These are phyloP conservation scores for Cerrena zonata DNA, from an alignment of 1,284 basidiomycete species.

Conservation along the genomic window DNA sequence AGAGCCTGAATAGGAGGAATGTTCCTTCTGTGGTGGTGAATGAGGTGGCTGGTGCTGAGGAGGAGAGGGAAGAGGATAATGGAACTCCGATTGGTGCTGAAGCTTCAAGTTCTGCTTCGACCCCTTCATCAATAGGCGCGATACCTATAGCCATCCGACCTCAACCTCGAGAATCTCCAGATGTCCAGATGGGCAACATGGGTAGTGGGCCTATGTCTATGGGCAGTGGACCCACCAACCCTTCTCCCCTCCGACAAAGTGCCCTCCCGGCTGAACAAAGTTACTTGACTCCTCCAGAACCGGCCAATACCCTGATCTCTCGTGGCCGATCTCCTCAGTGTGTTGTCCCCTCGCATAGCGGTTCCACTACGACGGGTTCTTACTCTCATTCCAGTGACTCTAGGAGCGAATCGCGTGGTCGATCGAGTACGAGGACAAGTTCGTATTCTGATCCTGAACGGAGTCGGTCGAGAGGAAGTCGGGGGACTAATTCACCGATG, in stretches of 20 bases:
- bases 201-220: neutral
- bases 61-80: slow-evolving; percentile 27
- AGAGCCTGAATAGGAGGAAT: too few relatives aligned
- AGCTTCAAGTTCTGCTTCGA: slow-evolving; percentile 11
- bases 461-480: slow-evolving; percentile 28
- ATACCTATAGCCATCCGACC: slow-evolving; percentile 5
- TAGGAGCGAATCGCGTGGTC: slow-evolving; percentile 36
- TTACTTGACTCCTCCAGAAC: slow-evolving; percentile 24
- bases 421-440: slow-evolving; percentile 49
- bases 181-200: neutral
- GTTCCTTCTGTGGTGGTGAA: slow-evolving; percentile 27
- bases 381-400: slow-evolving; percentile 27
- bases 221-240: slow-evolving; percentile 11
- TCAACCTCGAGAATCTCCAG: neutral
- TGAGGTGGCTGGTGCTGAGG: slow-evolving; percentile 28
- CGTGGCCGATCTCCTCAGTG: slow-evolving; percentile 23
- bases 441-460: slow-evolving; percentile 43
- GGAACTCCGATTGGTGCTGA: slow-evolving; percentile 7
- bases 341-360: slow-evolving; percentile 16
- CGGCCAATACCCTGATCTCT: slow-evolving; percentile 4
- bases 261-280: slow-evolving; percentile 14
- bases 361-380: slow-evolving; percentile 29
- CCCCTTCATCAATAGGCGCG: slow-evolving; percentile 6
- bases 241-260: slow-evolving; percentile 13
- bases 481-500: slow-evolving; percentile 40